Conservation (phyloP, 495 filamentous ascomycete genomes). For the Bacidia rubella region DNA sequence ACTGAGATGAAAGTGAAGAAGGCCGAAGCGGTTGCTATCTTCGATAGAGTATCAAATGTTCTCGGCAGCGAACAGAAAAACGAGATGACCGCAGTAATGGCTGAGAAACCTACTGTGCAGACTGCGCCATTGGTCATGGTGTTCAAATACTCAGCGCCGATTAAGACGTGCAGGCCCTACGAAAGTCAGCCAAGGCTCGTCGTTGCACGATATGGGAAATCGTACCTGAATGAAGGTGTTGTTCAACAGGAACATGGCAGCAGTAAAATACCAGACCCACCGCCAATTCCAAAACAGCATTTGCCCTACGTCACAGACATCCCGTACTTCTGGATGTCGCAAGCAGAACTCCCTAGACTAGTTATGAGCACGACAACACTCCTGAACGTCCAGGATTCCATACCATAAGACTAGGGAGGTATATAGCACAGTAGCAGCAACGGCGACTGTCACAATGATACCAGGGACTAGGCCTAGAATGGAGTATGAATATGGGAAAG, state of each 20-base stretch:
- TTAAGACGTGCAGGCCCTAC: constrained; percentile 62
- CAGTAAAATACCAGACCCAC: constrained; percentile 72
- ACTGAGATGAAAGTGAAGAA: constrained; percentile 81
- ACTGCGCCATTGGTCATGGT: constrained; percentile 55
- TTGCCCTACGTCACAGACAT: constrained; percentile 85
- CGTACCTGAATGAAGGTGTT: constrained; percentile 72
- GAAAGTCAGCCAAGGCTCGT: constrained; percentile 12
- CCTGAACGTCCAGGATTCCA: neutral
- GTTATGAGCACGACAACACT: constrained; percentile 6
- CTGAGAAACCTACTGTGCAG: constrained; percentile 61
- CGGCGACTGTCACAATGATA: constrained; percentile 64
- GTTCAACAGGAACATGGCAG: constrained; percentile 79
- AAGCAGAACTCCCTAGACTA: constrained; percentile 60
- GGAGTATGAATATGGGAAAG: constrained; percentile 82
- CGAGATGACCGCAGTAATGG: constrained; percentile 55
- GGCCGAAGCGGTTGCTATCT: constrained; percentile 60
- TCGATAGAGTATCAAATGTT: constrained; percentile 66
- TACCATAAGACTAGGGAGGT: constrained; percentile 74
- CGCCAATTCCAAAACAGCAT: constrained; percentile 70
- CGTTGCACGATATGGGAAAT: neutral
- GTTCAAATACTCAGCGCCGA: constrained; percentile 72
- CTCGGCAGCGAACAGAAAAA: constrained; percentile 66
- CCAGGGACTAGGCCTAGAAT: constrained; percentile 77
- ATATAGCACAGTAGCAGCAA: constrained; percentile 64
- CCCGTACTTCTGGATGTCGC: constrained; percentile 71